Evolutionary conservation across 805 yeast species (phyloP).

Genomic region (Yarrowia alimentaria): DNA sequence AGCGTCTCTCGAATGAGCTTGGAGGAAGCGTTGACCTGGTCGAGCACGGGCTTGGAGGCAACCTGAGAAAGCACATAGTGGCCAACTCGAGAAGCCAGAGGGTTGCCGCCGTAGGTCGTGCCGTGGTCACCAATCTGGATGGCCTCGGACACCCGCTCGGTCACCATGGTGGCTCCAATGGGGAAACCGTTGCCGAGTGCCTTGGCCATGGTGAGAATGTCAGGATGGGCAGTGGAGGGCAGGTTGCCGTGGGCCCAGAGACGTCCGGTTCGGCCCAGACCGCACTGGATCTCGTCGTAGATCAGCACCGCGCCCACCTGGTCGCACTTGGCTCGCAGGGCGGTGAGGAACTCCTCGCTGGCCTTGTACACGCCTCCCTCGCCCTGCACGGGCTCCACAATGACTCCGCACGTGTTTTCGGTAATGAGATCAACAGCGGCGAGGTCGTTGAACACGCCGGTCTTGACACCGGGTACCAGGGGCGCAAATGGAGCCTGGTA

Average conservation of each 20-base stretch:
- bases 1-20: slow-evolving; percentile 51
- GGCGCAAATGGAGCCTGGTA: slow-evolving; percentile 92
- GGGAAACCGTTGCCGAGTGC: slow-evolving; percentile 97
- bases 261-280: slow-evolving; percentile 87
- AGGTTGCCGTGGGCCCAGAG: slow-evolving; percentile 85
- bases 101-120: slow-evolving; percentile 97
- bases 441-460: slow-evolving; percentile 62
- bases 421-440: slow-evolving; percentile 58
- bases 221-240: too few relatives aligned
- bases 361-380: slow-evolving; percentile 90
- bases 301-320: slow-evolving; percentile 73
- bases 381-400: slow-evolving; percentile 96
- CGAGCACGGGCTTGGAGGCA: slow-evolving; percentile 58
- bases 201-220: slow-evolving; percentile 89
- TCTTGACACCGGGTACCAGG: slow-evolving; percentile 81
- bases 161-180: slow-evolving; percentile 87
- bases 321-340: slow-evolving; percentile 64
- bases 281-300: slow-evolving; percentile 96
- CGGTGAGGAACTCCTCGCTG: slow-evolving; percentile 59
- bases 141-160: slow-evolving; percentile 69
- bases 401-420: slow-evolving; percentile 81
- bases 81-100: slow-evolving; percentile 82
- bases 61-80: slow-evolving; percentile 69
- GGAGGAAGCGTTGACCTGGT: slow-evolving; percentile 60
- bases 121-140: slow-evolving; percentile 95